These are phyloP conservation scores for Didymella segeticola DNA, from an alignment of 2,329 filamentous ascomycete species.

Conservation along the genomic window DNA sequence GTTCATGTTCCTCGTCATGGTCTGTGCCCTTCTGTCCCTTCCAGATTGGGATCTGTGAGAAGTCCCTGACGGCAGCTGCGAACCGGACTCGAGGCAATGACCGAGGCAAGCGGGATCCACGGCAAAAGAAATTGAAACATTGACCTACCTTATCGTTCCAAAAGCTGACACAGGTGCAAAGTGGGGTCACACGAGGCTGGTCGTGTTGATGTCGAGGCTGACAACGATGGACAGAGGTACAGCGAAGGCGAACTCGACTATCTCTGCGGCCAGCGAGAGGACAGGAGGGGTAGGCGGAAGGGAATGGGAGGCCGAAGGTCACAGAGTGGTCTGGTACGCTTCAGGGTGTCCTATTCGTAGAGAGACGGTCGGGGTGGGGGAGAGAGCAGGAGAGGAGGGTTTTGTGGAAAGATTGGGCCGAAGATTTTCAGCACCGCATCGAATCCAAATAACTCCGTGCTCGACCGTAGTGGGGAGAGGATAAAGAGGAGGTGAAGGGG, in stretches of 20 bases:
- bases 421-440: constrained; percentile 48
- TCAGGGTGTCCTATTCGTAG: constrained; percentile 40
- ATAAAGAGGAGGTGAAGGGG: constrained; percentile 35
- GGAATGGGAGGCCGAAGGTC: constrained; percentile 27
- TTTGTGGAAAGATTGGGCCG: constrained; percentile 45
- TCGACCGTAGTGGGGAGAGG: constrained; percentile 45
- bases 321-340: constrained; percentile 41
- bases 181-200: constrained; percentile 35
- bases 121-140: constrained; percentile 19
- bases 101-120: constrained; percentile 11
- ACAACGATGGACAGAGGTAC: constrained; percentile 46
- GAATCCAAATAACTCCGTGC: constrained; percentile 48
- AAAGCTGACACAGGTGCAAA: constrained; percentile 28
- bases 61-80: constrained; percentile 6
- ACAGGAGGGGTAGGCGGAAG: constrained; percentile 31
- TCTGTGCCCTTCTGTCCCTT: constrained; percentile 15
- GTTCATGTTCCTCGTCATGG: constrained; percentile 16
- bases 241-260: constrained; percentile 25
- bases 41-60: constrained; percentile 11
- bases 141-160: constrained; percentile 38
- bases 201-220: constrained; percentile 30
- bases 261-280: constrained; percentile 43
- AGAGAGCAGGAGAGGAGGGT: constrained; percentile 46
- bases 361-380: constrained; percentile 42
- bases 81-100: constrained; percentile 6